These are phyloP conservation scores for Neopestalotiopsis sp. DNA, from an alignment of 2,329 filamentous ascomycete species.

Conservation along the genomic window DNA sequence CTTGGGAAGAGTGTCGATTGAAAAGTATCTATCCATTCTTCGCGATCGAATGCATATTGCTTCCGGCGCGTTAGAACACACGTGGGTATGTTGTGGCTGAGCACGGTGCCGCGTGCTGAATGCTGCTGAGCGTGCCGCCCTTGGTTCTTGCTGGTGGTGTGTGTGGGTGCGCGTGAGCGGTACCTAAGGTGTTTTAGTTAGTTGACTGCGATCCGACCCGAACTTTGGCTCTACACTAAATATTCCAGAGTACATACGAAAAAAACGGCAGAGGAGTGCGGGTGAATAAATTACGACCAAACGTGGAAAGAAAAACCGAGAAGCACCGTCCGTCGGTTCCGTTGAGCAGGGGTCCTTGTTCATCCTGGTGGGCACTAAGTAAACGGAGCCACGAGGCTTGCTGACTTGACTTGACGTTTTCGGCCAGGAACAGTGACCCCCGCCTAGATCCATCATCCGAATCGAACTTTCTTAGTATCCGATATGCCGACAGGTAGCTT, in stretches of 20 bases:
- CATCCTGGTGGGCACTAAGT: neutral
- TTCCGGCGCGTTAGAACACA: neutral
- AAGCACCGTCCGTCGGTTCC: neutral
- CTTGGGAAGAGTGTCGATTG: no score
- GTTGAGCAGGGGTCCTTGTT: neutral
- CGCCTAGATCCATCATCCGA: neutral
- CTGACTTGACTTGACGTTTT: slow-evolving; percentile 5
- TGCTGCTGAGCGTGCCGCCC: neutral
- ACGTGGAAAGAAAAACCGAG: slow-evolving; percentile 2
- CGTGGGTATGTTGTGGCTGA: neutral
- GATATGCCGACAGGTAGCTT: neutral
- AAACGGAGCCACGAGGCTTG: neutral
- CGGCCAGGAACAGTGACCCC: slow-evolving; percentile 4
- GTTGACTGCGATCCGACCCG: neutral
- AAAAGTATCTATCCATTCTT: neutral
- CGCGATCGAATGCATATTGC: neutral
- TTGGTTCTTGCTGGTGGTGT: neutral
- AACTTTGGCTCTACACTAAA: neutral
- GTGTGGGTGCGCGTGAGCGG: neutral
- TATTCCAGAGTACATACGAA: neutral
- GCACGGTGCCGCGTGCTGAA: no score
- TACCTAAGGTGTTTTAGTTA: neutral
- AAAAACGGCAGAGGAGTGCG: neutral
- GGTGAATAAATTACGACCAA: neutral
- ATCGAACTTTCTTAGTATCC: neutral